Base-by-base conservation (phyloP, 495 filamentous ascomycete genomes). In the Aspergillus bertholletiae region DNA sequence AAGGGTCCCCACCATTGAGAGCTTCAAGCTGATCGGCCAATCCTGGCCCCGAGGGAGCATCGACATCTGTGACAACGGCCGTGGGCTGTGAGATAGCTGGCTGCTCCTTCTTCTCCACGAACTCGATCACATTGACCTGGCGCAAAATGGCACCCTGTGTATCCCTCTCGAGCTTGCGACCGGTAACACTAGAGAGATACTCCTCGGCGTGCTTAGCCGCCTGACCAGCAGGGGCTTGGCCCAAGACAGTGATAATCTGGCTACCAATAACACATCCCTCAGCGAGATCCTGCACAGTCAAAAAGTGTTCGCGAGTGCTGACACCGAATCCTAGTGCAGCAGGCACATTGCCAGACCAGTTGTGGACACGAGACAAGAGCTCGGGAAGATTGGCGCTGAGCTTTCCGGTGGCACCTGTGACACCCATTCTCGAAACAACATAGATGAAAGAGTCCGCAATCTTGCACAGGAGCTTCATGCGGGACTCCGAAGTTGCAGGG, bases 361-460 rank as follows among this genome's bases (percentile, higher is more conserved):
- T 84, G 73, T 96, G 92, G n/a, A 98, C 94, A 2, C 88, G 82
- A 40, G 79, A 77, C 54, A 97, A 77, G 23, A 98, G 81, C 43
- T 88, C 85, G 15, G 91, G 88, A 9, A 98, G 80, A 50, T 87
- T 85, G 37, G 81, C 71, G 67, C 88, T 96, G 55, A 98, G 77
- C 24, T 81, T 84, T 26, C 92, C 91, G 0, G 86, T 86, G 20
- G 90, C 94, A 59, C 94, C 94, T 2, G 94, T 98, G 30, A 97
- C 92, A 56, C 94, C 94, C 90, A 97, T 96, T 56, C 93, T 82
- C 2, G 94, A 97, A 20, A 97, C 95, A 53, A 99, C 94, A 69
- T 99, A 99, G 73, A 99, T 95, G 77, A 99, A 99, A 8, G 92
- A 96, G 72, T 97, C 93, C 61, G 95, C 94, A 46, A 99, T 95